Evolutionary conservation across 768 basidiomycete species (phyloP), one percentile per base, ranked within the genome.

Genomic region (Thelephora ganbajun): DNA sequence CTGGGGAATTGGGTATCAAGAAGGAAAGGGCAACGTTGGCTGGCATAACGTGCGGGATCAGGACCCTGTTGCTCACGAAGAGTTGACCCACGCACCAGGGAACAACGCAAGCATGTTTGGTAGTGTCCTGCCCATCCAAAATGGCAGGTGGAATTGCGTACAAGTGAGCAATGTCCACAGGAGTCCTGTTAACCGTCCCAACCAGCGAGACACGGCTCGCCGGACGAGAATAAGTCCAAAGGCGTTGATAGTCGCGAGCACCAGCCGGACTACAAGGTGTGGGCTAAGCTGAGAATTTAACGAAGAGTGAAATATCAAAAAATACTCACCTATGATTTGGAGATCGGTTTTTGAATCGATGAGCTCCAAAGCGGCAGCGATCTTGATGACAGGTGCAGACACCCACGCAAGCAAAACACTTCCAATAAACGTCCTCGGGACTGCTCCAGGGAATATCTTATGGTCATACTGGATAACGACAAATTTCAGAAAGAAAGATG

Each of bases 81-180:
- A 26, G 3, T 22, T 45, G 35, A 22, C 33, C 42, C n/a, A 53
- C 65, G 19, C 52, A 93, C 91, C 86, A 41, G 81, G 77, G 2
- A 84, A 67, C 14, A 92, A 65, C 3, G 91, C 91, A 51, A 92
- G 80, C 80, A 91, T 94, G 61, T 98, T 99, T 1, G 96, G 94
- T 6, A 98, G 63, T 0, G 94, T 96, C 47, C 96, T 67, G 2
- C 91, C 80, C 71, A 91, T 87, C 82, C 90, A 98, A 61, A 89
- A 99, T 6, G 81, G 80, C 5, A 93, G 59, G 59, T 98, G 96
- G 58, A 96, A 98, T 58, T 94, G 91, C 0, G 82, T 77, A 53
- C 77, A 71, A 3, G 79, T 78, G n/a, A 96, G 59, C 0, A 92
- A 51, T 1, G 74, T 62, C 59, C 82, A 94, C 55, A 76, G 69